Conservation (phyloP, 805 yeast genomes). For the Barnettozyma wickerhamii region DNA sequence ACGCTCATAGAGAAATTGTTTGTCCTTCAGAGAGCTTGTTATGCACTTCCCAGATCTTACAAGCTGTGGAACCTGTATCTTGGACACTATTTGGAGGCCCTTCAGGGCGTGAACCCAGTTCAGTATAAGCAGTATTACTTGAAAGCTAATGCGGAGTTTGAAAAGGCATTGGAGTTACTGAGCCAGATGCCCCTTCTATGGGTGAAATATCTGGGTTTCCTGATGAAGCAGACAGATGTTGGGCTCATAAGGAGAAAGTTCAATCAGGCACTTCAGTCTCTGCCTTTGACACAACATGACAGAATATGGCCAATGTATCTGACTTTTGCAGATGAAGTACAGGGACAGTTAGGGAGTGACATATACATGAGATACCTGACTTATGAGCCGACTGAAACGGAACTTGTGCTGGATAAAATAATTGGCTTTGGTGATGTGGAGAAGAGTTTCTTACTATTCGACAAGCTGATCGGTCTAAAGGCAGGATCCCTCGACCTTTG, state of each 20-base stretch:
- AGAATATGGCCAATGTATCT: slow-evolving; percentile 53
- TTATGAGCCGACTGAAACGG: slow-evolving; percentile 28
- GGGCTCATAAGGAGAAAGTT: slow-evolving; percentile 40
- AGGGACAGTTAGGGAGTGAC: slow-evolving; percentile 30
- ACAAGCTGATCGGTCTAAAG: slow-evolving; percentile 29
- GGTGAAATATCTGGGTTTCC: slow-evolving; percentile 44
- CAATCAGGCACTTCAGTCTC: slow-evolving; percentile 42
- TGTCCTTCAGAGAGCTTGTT: slow-evolving; percentile 49
- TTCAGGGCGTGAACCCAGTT: slow-evolving; percentile 27
- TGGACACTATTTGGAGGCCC: slow-evolving; percentile 33
- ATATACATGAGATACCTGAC: slow-evolving; percentile 31
- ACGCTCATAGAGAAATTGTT: slow-evolving; percentile 32
- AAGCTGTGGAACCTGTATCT: slow-evolving; percentile 53
- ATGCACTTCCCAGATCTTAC: slow-evolving; percentile 38
- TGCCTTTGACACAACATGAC: slow-evolving; percentile 52
- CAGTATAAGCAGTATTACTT: slow-evolving; percentile 29
- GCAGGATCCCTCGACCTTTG: slow-evolving; percentile 45
- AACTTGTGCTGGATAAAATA: slow-evolving; percentile 30
- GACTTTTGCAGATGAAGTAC: slow-evolving; percentile 38
- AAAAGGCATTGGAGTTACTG: slow-evolving; percentile 39
- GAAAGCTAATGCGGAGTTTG: slow-evolving; percentile 41
- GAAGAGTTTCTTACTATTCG: slow-evolving; percentile 30
- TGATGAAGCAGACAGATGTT: slow-evolving; percentile 32
- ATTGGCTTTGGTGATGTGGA: slow-evolving; percentile 29
- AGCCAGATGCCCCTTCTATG: slow-evolving; percentile 47